Evolutionary conservation across 495 filamentous ascomycete species (phyloP), one percentile per base, ranked within the genome.

Genomic region (Gamarada debralockiae): DNA sequence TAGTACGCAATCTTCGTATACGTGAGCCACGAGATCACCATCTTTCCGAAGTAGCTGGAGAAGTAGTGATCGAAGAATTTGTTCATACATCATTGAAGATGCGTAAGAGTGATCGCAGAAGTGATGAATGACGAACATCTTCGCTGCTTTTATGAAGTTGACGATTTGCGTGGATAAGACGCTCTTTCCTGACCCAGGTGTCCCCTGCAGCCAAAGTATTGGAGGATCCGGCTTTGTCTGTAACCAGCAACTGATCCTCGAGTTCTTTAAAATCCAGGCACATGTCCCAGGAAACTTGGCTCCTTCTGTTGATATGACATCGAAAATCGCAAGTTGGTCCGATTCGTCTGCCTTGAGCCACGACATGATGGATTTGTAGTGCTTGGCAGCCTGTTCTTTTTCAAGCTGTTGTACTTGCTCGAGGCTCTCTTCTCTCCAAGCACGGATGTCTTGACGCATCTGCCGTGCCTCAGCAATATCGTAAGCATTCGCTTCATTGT

Each of bases 131-230:
- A 69, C 44, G 10, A 64, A 23, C 1, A 45, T 57, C 13, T n/a
- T 25, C 13, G 41, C 2, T 9, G 14, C 5, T 15, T 40, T 40
- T 4, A 68, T 37, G 21, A 65, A 70, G 3, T 12, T 55, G 25
- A 45, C 41, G 13, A 70, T 37, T n/a, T 62, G 54, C 1, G 45
- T 49, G 15, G 53, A 20, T 5, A 70, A 48, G 13, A 65, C 58
- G 38, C 66, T 70, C 42, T 69, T 70, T 1, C 66, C 67, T 0
- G 57, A 47, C 17, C 67, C 67, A 1, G 67, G 62, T 7, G 44
- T 54, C 10, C 67, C 67, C 2, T 66, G 59, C 0, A 69, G 48
- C 57, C 53, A 57, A 12, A 69, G 22, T 43, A 66, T 56, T 3
- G 53, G 31, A 0, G 29, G 13, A 9, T 64, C 57, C 0, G 36